Percentiles rank a stretch among this genome's conserved stretches.
phyloP scores from a whole-genome alignment of 1,284 basidiomycete genomes.

The Chalciporus sp. region DNA sequence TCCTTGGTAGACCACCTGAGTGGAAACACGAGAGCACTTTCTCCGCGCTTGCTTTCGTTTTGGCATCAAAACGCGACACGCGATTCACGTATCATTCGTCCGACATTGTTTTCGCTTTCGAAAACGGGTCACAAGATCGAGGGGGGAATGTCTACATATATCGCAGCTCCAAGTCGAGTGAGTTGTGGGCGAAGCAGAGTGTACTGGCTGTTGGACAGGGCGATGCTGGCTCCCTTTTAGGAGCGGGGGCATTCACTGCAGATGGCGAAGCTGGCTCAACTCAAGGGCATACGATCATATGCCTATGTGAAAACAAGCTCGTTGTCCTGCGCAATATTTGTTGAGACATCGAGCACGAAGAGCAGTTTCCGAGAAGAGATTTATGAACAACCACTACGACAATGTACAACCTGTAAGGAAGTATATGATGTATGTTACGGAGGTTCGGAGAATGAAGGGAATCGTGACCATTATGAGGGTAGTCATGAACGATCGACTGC shows the following conservation, averaged over 20 bases:
- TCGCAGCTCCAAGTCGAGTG: conserved; percentile 50
- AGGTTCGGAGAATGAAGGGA: conserved; percentile 32
- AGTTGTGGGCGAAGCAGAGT: conserved; percentile 73
- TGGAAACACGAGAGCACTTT: conserved; percentile 85
- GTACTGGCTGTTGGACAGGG: conserved; percentile 75
- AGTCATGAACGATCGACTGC: conserved; percentile 39
- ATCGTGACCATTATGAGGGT: conserved; percentile 38
- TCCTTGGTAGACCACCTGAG: conserved; percentile 20
- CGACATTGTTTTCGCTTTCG: conserved; percentile 74
- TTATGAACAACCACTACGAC: conserved; percentile 36
- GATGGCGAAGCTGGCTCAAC: conserved; percentile 31
- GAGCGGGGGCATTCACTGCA: conserved; percentile 59
- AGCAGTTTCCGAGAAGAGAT: conserved; percentile 23
- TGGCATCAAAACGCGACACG: conserved; percentile 91
- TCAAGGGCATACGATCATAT: conserved; percentile 50
- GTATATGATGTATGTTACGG: conserved; percentile 43
- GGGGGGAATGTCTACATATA: conserved; percentile 88
- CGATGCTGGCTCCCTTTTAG: conserved; percentile 74
- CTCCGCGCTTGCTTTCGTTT: conserved; percentile 89
- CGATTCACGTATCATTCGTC: conserved; percentile 76
- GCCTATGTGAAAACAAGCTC: conserved; percentile 78
- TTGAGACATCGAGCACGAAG: conserved; percentile 21
- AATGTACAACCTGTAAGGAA: conserved; percentile 37
- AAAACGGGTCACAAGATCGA: conserved; percentile 63
- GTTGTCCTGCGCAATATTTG: conserved; percentile 59